Evolutionary conservation across 208 protist genomes (phyloP).

Genomic region (Trypanosoma grayi): DNA sequence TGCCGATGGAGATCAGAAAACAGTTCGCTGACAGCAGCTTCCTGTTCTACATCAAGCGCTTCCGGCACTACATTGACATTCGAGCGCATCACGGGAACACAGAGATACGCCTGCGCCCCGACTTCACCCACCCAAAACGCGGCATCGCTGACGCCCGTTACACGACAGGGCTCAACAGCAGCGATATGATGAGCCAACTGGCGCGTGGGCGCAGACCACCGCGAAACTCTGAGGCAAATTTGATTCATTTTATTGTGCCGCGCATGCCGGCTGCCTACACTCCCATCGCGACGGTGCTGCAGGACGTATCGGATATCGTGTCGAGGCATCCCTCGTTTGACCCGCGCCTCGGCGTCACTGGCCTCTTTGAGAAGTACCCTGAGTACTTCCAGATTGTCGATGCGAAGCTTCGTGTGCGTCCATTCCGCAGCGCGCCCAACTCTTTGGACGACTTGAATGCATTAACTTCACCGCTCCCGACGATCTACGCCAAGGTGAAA

Average conservation of each 20-base stretch:
- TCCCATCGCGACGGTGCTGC: slow-evolving; percentile 62
- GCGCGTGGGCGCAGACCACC: slow-evolving; percentile 43
- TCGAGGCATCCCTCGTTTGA: slow-evolving; percentile 80
- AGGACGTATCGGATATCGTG: slow-evolving; percentile 75
- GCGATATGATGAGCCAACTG: slow-evolving; percentile 14
- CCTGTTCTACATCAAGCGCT: slow-evolving; percentile 67
- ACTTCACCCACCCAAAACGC: slow-evolving; percentile 69
- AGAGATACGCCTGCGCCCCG: slow-evolving; percentile 58
- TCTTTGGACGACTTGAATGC: slow-evolving; percentile 56
- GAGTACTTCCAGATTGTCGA: slow-evolving; percentile 86
- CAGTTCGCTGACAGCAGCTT: slow-evolving; percentile 56
- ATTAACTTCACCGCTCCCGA: slow-evolving; percentile 52
- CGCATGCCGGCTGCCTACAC: slow-evolving; percentile 64
- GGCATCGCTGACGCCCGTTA: slow-evolving; percentile 60
- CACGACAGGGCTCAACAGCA: slow-evolving; percentile 11
- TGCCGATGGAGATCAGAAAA: slow-evolving; percentile 46
- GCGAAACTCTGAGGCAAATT: slow-evolving; percentile 74
- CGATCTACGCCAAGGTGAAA: slow-evolving; percentile 54
- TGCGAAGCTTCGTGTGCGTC: slow-evolving; percentile 67
- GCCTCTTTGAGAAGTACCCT: slow-evolving; percentile 82
- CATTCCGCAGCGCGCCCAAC: slow-evolving; percentile 68
- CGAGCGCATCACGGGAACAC: slow-evolving; percentile 39
- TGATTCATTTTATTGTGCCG: slow-evolving; percentile 60
- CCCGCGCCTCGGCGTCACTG: slow-evolving; percentile 69
- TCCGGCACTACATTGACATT: slow-evolving; percentile 76